These are phyloP conservation scores for Bipolaris cookei DNA, from an alignment of 2,329 filamentous ascomycete genomes.

Conservation along the genomic window DNA sequence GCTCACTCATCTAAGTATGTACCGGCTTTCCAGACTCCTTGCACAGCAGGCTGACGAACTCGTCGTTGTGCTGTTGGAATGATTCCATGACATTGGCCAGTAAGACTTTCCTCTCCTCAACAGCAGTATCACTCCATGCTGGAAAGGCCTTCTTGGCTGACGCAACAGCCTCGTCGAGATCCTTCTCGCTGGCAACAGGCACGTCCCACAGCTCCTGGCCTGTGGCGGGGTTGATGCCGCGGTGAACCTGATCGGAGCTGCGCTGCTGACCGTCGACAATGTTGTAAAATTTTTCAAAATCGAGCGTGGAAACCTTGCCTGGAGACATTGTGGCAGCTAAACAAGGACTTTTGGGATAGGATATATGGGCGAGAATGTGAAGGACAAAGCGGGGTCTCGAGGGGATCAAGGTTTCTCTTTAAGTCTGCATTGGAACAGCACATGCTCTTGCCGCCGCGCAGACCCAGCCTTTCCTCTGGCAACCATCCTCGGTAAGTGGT, in stretches of 20 bases:
- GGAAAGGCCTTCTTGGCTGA: constrained; percentile 58
- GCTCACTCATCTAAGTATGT: constrained; percentile 5
- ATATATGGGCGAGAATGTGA: neutral
- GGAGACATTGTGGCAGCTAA: constrained; percentile 51
- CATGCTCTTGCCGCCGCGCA: neutral
- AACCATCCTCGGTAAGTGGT: neutral
- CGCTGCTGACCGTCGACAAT: constrained; percentile 59
- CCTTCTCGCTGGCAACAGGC: constrained; percentile 56
- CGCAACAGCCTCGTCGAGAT: constrained; percentile 59
- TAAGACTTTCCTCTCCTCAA: constrained; percentile 44
- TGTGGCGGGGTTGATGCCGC: constrained; percentile 60
- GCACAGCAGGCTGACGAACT: constrained; percentile 42
- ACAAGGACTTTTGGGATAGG: neutral
- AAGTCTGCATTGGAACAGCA: constrained; percentile 2
- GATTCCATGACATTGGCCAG: constrained; percentile 36
- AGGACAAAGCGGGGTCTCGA: neutral
- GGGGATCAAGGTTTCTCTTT: constrained; percentile 6
- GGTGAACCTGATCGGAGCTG: constrained; percentile 51
- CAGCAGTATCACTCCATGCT: constrained; percentile 51
- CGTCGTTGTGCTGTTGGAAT: constrained; percentile 36
- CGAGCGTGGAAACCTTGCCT: constrained; percentile 49
- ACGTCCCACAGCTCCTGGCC: constrained; percentile 58
- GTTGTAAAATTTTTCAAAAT: constrained; percentile 58
- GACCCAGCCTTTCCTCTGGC: neutral
- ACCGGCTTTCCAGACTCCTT: constrained; percentile 49